Conservation (phyloP, 228 moss, liverwort and hornwort genomes). For the Sphagnum fallax region DNA sequence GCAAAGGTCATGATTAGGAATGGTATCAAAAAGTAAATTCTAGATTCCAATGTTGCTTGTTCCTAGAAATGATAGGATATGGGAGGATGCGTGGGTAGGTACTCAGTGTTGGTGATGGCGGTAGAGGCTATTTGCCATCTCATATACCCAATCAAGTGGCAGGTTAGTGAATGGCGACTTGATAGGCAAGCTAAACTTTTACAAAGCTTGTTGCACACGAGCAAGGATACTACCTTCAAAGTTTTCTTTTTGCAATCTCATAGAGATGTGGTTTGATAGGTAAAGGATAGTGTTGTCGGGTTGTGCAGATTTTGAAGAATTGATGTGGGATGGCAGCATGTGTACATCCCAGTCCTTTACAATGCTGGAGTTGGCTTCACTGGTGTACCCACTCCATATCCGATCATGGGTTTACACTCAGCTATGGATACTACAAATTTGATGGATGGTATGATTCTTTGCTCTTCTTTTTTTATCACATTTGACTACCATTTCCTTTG, state of each 20-base stretch:
- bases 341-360: slow-evolving; percentile 96
- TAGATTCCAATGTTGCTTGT: too few relatives aligned
- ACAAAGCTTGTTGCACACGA: too few relatives aligned
- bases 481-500: too few relatives aligned
- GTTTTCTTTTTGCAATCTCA: too few relatives aligned
- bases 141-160: slow-evolving; percentile 95
- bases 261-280: not conserved
- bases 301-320: slow-evolving; percentile 12
- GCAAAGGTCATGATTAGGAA: too few relatives aligned
- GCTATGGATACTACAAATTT: slow-evolving; percentile 71
- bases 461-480: too few relatives aligned
- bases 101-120: slow-evolving; percentile 79
- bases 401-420: slow-evolving; percentile 97
- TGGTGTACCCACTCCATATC: slow-evolving; percentile 92
- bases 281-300: not conserved
- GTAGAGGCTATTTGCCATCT: slow-evolving; percentile 94
- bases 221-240: too few relatives aligned
- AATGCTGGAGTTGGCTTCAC: slow-evolving; percentile 82
- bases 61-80: not conserved
- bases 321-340: slow-evolving; percentile 69
- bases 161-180: slow-evolving; percentile 31
- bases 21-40: too few relatives aligned
- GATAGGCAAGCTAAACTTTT: too few relatives aligned
- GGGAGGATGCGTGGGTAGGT: slow-evolving; percentile 32
- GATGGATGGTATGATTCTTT: slow-evolving; percentile 62